Evolutionary conservation across 371 early-diverging fungal species (phyloP), one percentile per base, ranked within the genome.

Genomic region (Mucor velutinosus): DNA sequence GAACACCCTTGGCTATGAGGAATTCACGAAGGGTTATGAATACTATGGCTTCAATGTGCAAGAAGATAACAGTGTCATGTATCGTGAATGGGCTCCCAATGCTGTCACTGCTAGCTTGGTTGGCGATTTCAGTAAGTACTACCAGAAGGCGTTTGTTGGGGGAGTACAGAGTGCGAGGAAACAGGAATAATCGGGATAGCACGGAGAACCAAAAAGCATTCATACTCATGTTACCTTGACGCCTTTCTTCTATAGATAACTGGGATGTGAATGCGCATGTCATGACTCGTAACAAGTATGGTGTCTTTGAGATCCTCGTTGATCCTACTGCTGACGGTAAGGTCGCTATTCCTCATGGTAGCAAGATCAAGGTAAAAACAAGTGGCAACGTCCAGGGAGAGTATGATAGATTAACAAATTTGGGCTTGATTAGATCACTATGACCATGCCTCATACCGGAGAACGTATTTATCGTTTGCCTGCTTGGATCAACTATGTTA

Each of bases 21-120:
- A 81, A 35, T 95, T 95, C 70, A 86, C 93, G 7, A 85, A 87
- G 47, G 93, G 93, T 21, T 93, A 93, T 75, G 90, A 96, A 60
- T 67, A 76, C 27, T 88, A 89, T 72, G 98, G 98, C 7, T 91
- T 97, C 63, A 84, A 83, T 59, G 80, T 89, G 25, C 74, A 76
- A 21, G 55, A 74, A 47, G 78, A 87, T 7, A 87, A 86, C 25
- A 81, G 80, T 23, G 90, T 97, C 66, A 76, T 83, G 10, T 98
- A 96, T 76, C 88, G 96, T 15, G 98, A 98, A 77, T 97, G 96
- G 96, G 97, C 97, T 14, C 98, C 97, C 4, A 90, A 89, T 63
- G 97, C 92, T 17, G 73, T 67, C 15, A 78, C 81, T 33, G 97
- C 96, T 14, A 90, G 83, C 69, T 86, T 97, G 23, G 88, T 96